These are phyloP conservation scores for Pholiota adiposa DNA, from an alignment of 1,284 basidiomycete genomes.

Conservation along the genomic window DNA sequence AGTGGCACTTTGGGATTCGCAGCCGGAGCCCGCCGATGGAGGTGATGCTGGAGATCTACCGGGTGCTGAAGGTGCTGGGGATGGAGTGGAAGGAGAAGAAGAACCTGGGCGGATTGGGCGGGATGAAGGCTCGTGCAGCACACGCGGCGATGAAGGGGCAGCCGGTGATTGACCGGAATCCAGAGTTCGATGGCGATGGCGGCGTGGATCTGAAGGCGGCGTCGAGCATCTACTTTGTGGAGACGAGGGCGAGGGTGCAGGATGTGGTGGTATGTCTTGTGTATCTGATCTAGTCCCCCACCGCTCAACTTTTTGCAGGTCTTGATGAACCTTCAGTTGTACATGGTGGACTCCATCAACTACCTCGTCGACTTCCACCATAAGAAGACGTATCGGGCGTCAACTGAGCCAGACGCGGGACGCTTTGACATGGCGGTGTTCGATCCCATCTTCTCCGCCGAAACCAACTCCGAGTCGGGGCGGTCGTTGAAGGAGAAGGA, in stretches of 20 bases:
- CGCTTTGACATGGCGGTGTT: slow-evolving; percentile 68
- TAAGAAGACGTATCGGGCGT: slow-evolving; percentile 86
- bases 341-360: slow-evolving; percentile 94
- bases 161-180: slow-evolving; percentile 59
- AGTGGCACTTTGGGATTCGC: slow-evolving; percentile 98
- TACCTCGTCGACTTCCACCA: slow-evolving; percentile 99
- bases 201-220: slow-evolving; percentile 72
- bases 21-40: slow-evolving; percentile 97
- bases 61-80: slow-evolving; percentile 88
- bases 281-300: neutral
- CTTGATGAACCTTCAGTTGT: slow-evolving; percentile 96
- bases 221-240: slow-evolving; percentile 88
- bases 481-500: slow-evolving; percentile 53
- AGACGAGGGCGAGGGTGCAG: slow-evolving; percentile 89
- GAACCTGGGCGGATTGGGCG: slow-evolving; percentile 70
- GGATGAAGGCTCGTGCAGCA: slow-evolving; percentile 34
- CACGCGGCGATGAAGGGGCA: slow-evolving; percentile 27
- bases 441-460: slow-evolving; percentile 53
- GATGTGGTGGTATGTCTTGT: slow-evolving; percentile 80
- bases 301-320: slow-evolving; percentile 53
- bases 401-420: slow-evolving; percentile 62
- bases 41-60: slow-evolving; percentile 98
- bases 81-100: slow-evolving; percentile 97
- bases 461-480: slow-evolving; percentile 43
- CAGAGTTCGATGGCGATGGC: slow-evolving; percentile 64